phyloP scores from a whole-genome alignment of 805 yeast genomes.

The Pichia phayaonensis region DNA sequence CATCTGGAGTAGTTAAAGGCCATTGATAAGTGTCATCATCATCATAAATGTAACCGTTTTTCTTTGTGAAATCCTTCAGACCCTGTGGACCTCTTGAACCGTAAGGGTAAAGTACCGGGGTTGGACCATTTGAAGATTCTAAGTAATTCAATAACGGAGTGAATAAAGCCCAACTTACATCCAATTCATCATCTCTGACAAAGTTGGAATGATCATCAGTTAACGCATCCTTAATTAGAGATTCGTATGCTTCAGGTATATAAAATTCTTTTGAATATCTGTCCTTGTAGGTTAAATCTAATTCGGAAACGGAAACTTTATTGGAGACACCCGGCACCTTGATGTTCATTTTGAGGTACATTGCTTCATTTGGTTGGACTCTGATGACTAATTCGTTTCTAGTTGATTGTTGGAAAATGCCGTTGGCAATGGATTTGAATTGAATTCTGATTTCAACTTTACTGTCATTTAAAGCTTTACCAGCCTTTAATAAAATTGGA shows the following conservation, averaged over 20 bases:
- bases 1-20: constrained; percentile 68
- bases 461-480: constrained; percentile 92
- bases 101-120: constrained; percentile 67
- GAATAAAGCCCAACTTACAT: constrained; percentile 85
- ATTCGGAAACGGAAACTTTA: constrained; percentile 76
- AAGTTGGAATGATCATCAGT: constrained; percentile 94
- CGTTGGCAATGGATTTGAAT: constrained; percentile 77
- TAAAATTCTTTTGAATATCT: constrained; percentile 75
- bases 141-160: constrained; percentile 81
- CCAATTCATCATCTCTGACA: constrained; percentile 96
- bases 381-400: constrained; percentile 92
- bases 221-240: constrained; percentile 83
- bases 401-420: constrained; percentile 72
- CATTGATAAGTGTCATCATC: constrained; percentile 69
- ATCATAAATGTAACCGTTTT: constrained; percentile 68
- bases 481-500: constrained; percentile 92
- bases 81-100: constrained; percentile 85
- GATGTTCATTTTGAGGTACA: constrained; percentile 86
- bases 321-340: constrained; percentile 90
- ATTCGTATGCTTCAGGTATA: constrained; percentile 98
- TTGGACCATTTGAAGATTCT: constrained; percentile 64
- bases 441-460: constrained; percentile 94
- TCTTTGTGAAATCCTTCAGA: constrained; percentile 51
- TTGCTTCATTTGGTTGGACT: constrained; percentile 91
- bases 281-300: constrained; percentile 76